Percentiles rank a stretch among this genome's conserved stretches.
phyloP scores from a whole-genome alignment of 192 early-diverging fungal genomes.

The Pilobolus umbonatus region DNA sequence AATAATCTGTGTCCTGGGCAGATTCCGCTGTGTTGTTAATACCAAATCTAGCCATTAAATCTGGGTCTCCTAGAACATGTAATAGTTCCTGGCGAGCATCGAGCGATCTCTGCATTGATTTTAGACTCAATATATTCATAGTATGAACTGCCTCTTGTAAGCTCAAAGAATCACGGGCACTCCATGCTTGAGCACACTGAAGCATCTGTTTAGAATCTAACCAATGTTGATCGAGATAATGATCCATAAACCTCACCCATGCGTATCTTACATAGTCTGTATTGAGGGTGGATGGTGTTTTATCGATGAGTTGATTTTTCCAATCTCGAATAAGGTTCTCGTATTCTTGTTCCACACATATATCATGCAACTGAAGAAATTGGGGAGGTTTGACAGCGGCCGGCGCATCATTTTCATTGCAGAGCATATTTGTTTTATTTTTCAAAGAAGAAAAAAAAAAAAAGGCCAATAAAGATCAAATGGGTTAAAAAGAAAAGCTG shows the following conservation, averaged over 20 bases:
- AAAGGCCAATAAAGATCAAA: neutral
- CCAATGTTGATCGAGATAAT: conserved; percentile 22
- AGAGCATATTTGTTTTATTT: neutral
- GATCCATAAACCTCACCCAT: conserved; percentile 15
- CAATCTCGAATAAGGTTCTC: conserved; percentile 11
- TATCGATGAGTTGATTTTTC: conserved; percentile 12
- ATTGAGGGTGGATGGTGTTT: neutral
- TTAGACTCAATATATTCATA: conserved; percentile 20
- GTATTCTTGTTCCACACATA: conserved; percentile 18
- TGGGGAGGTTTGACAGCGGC: neutral
- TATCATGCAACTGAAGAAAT: conserved; percentile 12
- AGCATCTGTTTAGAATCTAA: conserved; percentile 22
- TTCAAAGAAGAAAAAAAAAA: neutral
- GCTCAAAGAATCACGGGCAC: neutral
- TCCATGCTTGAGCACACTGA: conserved; percentile 24
- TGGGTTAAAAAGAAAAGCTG: neutral
- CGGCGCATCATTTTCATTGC: neutral
- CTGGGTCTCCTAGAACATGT: conserved; percentile 8
- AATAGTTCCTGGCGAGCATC: conserved; percentile 22
- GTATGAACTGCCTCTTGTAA: conserved; percentile 17
- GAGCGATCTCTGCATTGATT: conserved; percentile 14
- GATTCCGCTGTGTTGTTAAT: neutral
- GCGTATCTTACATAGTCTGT: conserved; percentile 2
- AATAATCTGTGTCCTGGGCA: neutral
- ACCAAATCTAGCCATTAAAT: neutral